A percentile compares a stretch with the other conserved stretches of the same genome.
phyloP scores from a whole-genome alignment of 176 grass and related monocot genomes.

The Thinopyrum elongatum region DNA sequence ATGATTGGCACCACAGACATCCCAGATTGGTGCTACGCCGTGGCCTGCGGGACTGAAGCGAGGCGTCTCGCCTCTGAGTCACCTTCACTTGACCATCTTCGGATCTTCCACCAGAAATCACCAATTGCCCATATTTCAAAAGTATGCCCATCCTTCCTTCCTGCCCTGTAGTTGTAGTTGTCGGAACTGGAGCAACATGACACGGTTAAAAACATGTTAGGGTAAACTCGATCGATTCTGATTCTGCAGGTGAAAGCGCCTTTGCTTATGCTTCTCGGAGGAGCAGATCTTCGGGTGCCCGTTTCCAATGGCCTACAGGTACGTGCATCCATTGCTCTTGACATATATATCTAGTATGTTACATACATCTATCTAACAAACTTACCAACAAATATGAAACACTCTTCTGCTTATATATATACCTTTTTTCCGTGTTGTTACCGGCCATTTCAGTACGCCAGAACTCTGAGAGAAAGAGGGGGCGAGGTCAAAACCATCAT shows the following conservation, averaged over 20 bases:
- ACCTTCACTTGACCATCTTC: constrained; percentile 48
- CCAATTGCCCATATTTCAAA: constrained; percentile 71
- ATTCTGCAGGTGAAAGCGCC: constrained; percentile 47
- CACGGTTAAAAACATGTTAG: neutral
- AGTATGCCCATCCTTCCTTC: constrained; percentile 21
- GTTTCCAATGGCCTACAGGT: constrained; percentile 58
- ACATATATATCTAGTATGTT: neutral
- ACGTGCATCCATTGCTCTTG: neutral
- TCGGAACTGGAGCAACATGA: neutral
- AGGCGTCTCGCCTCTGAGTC: constrained; percentile 66
- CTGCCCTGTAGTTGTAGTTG: neutral
- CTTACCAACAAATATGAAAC: neutral
- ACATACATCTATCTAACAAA: neutral
- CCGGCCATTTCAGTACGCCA: constrained; percentile 38
- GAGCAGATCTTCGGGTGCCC: constrained; percentile 53
- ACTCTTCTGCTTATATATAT: neutral
- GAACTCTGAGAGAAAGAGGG: constrained; percentile 46
- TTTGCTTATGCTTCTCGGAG: constrained; percentile 61
- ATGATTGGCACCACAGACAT: constrained; percentile 91
- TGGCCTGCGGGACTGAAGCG: constrained; percentile 58
- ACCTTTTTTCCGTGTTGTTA: neutral
- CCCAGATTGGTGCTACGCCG: constrained; percentile 73
- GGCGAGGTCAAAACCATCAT: constrained; percentile 41
- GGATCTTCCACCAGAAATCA: constrained; percentile 69
- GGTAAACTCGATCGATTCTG: neutral